Conservation (phyloP, 148 eudicot species). For the Amaranthus cruentus region DNA sequence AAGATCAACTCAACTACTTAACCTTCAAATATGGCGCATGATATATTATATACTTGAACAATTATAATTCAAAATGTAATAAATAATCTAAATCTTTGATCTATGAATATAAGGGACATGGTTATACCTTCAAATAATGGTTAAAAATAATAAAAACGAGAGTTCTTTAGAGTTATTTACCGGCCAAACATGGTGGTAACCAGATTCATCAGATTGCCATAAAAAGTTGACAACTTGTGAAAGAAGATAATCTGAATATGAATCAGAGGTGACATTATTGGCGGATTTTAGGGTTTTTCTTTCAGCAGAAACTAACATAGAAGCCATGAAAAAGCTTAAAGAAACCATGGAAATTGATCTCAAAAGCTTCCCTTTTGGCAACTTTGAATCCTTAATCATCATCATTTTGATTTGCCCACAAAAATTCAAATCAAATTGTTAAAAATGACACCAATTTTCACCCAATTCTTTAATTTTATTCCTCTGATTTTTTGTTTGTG, state of each 20-base stretch:
- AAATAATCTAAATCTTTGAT: no score
- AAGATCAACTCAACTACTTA: no score
- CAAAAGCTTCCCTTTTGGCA: constrained; percentile 37
- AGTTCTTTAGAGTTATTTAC: constrained; percentile 28
- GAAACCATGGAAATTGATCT: constrained; percentile 33
- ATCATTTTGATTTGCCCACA: background rate
- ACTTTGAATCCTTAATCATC: constrained; percentile 12
- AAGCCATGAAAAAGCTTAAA: constrained; percentile 43
- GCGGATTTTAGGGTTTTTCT: constrained; percentile 35
- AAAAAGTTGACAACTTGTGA: constrained; percentile 36
- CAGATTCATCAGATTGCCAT: constrained; percentile 54
- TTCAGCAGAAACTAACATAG: constrained; percentile 56
- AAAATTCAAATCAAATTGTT: no score
- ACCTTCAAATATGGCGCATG: no score
- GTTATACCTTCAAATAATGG: no score
- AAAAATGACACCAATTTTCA: no score
- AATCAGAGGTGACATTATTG: background rate
- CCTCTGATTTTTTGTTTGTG: no score
- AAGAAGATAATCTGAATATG: constrained; percentile 9
- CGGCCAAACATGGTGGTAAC: constrained; percentile 92
- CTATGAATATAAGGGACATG: no score
- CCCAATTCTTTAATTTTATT: no score
- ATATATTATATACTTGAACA: no score
- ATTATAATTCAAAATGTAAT: no score
- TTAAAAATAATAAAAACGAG: background rate